Conservation (phyloP, 225 moss, liverwort and hornwort genomes). For the Antitrichia curtipendula region DNA sequence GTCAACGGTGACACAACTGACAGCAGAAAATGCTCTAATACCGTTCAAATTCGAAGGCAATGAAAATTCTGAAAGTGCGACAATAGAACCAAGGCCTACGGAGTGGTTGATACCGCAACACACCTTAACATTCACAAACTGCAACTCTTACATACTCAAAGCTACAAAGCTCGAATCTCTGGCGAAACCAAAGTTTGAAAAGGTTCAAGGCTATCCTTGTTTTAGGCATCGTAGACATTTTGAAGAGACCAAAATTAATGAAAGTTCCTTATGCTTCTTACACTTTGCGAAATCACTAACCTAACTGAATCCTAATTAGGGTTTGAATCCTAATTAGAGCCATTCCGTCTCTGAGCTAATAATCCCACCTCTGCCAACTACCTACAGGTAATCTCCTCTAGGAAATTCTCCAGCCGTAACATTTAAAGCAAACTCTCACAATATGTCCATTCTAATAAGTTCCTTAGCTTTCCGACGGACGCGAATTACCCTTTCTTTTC, state of each 20-base stretch:
- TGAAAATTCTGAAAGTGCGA: not conserved
- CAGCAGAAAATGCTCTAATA: not conserved
- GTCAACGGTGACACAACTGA: not conserved
- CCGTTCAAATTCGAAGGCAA: not conserved
- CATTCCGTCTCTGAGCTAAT: not conserved
- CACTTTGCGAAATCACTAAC: not conserved
- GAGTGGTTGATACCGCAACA: not conserved
- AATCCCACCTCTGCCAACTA: not conserved
- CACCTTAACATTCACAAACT: not conserved
- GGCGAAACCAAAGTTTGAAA: not conserved
- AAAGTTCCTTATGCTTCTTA: not conserved
- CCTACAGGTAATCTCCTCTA: not conserved
- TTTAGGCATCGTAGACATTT: not conserved
- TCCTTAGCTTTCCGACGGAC: not conserved
- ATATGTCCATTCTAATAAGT: not conserved
- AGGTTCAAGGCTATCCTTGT: not conserved
- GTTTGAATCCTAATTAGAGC: not conserved
- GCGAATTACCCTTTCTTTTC: not conserved
- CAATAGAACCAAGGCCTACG: not conserved
- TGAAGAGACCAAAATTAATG: not conserved
- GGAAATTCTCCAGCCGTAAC: not conserved
- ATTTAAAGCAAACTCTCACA: not conserved
- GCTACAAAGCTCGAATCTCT: not conserved
- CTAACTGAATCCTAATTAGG: not conserved
- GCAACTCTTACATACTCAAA: not conserved